Evolutionary conservation across 1,284 basidiomycete genomes (phyloP), one percentile per base, ranked within the genome.

Genomic region (Pseudozyma pruni): DNA sequence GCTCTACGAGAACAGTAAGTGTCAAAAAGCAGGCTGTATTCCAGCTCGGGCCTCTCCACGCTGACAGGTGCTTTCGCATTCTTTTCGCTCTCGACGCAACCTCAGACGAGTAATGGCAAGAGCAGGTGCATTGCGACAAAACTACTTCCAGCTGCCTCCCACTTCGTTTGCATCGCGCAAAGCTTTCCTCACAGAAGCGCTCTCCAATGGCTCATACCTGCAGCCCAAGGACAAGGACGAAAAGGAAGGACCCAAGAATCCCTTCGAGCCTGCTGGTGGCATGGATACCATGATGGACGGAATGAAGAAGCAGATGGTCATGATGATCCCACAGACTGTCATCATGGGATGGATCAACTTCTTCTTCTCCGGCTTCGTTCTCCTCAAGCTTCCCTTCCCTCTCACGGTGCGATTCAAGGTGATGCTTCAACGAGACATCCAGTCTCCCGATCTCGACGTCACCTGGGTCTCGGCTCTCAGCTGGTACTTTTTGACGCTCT

Each of bases 281-380:
- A 97, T 98, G 94, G 96, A 98, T 67, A 90, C 90, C 25, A 96
- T 98, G 93, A 96, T 98, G 94, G 88, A 94, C 27, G 92, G 92
- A 47, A 92, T 98, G 91, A 98, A 98, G 86, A 96, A 95, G 47
- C 95, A 98, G 84, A 94, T 94, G 86, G 94, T 98, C 51, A 81
- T 81, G 78, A 83, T 83, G 81, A 74, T 83, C 20, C 81, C 81
- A 6, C 81, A 83, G 55, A 98, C 98, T 90, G 87, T 98, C 69
- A 94, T 98, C 77, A 98, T 98, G 96, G 95, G 94, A 67, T 98
- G 96, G 92, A 96, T 99, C 86, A 97, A 95, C 84, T 94, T 95
- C 83, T 98, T 98, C 88, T 98, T 98, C 85, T 91, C 93, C 72
- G 95, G 95, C 31, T 98, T 98, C 82, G 91, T 98, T 49, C 87